Conservation (phyloP, 495 filamentous ascomycete species). For the Barbatosphaeria neglecta region DNA sequence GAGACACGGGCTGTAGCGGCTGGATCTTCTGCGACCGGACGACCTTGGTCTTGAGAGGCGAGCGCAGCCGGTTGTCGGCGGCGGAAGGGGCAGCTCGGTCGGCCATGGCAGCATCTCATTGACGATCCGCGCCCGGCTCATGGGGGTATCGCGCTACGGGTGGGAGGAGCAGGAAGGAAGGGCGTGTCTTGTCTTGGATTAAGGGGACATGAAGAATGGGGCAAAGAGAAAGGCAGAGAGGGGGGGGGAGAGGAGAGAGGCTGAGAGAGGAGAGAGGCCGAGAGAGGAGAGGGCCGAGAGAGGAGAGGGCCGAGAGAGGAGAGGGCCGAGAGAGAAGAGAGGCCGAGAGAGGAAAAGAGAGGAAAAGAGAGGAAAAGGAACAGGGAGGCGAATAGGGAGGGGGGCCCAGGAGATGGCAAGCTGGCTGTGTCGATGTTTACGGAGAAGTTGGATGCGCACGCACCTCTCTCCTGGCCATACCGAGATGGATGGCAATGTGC, state of each 20-base stretch:
- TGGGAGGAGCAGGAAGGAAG: not conserved
- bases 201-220: too few species aligned
- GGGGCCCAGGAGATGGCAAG: too few species aligned
- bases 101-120: slow-evolving; percentile 23
- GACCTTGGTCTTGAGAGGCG: slow-evolving; percentile 21
- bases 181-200: too few species aligned
- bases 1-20: slow-evolving; percentile 15
- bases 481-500: too few species aligned
- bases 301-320: not conserved
- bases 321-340: not conserved
- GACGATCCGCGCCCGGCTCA: slow-evolving; percentile 14
- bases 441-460: too few species aligned
- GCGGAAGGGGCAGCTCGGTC: slow-evolving; percentile 20
- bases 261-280: too few species aligned
- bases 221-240: too few species aligned
- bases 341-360: not conserved
- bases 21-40: slow-evolving; percentile 32
- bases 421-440: too few species aligned
- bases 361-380: not conserved
- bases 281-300: not conserved
- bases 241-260: too few species aligned
- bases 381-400: not conserved
- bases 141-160: slow-evolving; percentile 1
- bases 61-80: slow-evolving; percentile 10
- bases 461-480: too few species aligned